phyloP scores from a whole-genome alignment of 1,284 basidiomycete species.

The Melampsora occidentalis region DNA sequence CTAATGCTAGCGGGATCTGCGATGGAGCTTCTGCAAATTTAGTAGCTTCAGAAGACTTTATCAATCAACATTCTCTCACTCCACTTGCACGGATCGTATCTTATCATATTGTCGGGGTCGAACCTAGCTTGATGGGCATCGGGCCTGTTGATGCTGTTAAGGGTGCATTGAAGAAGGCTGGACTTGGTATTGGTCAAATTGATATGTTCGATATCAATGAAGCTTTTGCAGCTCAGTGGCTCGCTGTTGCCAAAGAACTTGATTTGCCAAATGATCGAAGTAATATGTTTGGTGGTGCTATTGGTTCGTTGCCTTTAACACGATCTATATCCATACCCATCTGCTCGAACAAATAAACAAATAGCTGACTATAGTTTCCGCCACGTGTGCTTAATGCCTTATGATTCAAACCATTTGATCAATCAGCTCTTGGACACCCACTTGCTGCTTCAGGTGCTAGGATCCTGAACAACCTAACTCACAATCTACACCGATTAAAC shows the following conservation, averaged over 20 bases:
- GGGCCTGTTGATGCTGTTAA: slow-evolving; percentile 59
- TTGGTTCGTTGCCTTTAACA: slow-evolving; percentile 47
- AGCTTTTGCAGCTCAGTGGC: slow-evolving; percentile 92
- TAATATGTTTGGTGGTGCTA: slow-evolving; percentile 60
- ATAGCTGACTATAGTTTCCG: background rate
- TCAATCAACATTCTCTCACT: slow-evolving; percentile 58
- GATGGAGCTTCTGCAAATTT: slow-evolving; percentile 97
- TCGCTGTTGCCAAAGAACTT: slow-evolving; percentile 84
- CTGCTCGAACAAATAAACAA: background rate
- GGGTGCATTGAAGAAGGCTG: slow-evolving; percentile 54
- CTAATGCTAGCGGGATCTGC: slow-evolving; percentile 91
- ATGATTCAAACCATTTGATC: background rate
- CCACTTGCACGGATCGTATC: slow-evolving; percentile 84
- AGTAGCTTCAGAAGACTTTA: slow-evolving; percentile 69
- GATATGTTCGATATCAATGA: slow-evolving; percentile 62
- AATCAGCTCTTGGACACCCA: slow-evolving; percentile 60
- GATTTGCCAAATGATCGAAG: slow-evolving; percentile 63
- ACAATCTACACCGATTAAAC: slow-evolving; percentile 59
- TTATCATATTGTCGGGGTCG: slow-evolving; percentile 60
- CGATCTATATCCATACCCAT: background rate
- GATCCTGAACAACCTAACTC: slow-evolving; percentile 59
- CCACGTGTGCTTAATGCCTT: background rate
- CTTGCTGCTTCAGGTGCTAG: slow-evolving; percentile 60
- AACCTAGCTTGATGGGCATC: slow-evolving; percentile 62
- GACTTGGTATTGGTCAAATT: slow-evolving; percentile 57